These are phyloP conservation scores for Hypoxylon sp. DNA, from an alignment of 2,329 filamentous ascomycete species.

Conservation along the genomic window DNA sequence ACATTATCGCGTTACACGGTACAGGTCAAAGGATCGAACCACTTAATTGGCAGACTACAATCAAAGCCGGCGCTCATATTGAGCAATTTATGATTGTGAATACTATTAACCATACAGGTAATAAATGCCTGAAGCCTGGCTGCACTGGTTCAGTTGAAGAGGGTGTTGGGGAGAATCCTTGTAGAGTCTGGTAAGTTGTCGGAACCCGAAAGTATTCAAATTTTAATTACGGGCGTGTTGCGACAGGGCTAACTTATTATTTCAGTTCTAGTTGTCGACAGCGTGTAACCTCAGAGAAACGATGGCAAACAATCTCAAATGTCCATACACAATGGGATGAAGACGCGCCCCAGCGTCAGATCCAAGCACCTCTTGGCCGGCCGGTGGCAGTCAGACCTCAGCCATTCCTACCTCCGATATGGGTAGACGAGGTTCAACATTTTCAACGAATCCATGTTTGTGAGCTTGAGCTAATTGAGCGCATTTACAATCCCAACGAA, in stretches of 20 bases:
- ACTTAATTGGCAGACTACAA: neutral
- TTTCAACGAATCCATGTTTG: neutral
- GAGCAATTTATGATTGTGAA: neutral
- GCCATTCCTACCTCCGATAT: too few species aligned
- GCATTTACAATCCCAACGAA: neutral
- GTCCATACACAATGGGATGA: too few species aligned
- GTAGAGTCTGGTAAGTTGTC: neutral
- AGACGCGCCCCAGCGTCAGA: too few species aligned
- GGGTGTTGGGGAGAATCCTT: neutral
- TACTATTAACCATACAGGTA: neutral
- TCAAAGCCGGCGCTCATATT: slow-evolving; percentile 2
- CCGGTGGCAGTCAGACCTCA: too few species aligned
- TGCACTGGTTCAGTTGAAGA: neutral
- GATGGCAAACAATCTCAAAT: too few species aligned
- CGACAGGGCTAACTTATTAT: too few species aligned
- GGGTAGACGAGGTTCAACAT: neutral
- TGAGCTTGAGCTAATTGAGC: neutral
- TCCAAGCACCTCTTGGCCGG: too few species aligned
- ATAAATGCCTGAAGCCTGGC: neutral
- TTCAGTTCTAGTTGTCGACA: too few species aligned
- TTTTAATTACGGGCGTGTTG: too few species aligned
- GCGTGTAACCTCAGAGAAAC: too few species aligned
- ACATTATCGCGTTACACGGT: neutral
- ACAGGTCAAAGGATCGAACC: neutral
- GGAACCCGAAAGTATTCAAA: too few species aligned